Evolutionary conservation across 176 grass and related monocot species (phyloP).

Genomic region (Aegilops sharonensis): DNA sequence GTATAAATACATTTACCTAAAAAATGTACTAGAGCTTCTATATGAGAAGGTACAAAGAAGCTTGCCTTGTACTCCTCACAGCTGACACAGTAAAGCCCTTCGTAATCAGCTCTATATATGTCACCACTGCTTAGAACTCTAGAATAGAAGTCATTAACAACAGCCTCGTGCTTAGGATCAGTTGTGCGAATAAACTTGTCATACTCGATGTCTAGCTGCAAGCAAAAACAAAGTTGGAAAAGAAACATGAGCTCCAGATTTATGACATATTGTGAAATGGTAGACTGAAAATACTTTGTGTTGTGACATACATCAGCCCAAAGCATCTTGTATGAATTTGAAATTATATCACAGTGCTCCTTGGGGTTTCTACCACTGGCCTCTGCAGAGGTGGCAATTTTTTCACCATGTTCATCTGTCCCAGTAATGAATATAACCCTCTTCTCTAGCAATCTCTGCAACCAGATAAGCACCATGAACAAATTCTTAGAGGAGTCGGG

Average conservation of each 20-base stretch:
- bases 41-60: conserved; percentile 23
- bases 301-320: conserved; percentile 68
- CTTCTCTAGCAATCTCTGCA: conserved; percentile 80
- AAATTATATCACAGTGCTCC: conserved; percentile 80
- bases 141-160: conserved; percentile 91
- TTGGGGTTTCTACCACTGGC: conserved; percentile 69
- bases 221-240: conserved; percentile 40
- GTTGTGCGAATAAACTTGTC: conserved; percentile 95
- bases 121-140: conserved; percentile 84
- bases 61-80: conserved; percentile 98
- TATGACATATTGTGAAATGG: conserved; percentile 1
- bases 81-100: conserved; percentile 88
- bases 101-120: conserved; percentile 93
- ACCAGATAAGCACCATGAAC: conserved; percentile 24
- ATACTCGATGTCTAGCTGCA: conserved; percentile 81
- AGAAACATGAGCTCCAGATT: conserved; percentile 16
- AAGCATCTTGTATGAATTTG: conserved; percentile 64
- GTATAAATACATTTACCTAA: neutral
- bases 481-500: neutral
- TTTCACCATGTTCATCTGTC: conserved; percentile 97
- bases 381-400: conserved; percentile 83
- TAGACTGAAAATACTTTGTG: conserved; percentile 11
- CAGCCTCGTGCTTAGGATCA: conserved; percentile 69
- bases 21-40: neutral
- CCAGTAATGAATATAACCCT: conserved; percentile 90